Evolutionary conservation across 257 asterid genomes (phyloP).

Genomic region (Echites panduratus): DNA sequence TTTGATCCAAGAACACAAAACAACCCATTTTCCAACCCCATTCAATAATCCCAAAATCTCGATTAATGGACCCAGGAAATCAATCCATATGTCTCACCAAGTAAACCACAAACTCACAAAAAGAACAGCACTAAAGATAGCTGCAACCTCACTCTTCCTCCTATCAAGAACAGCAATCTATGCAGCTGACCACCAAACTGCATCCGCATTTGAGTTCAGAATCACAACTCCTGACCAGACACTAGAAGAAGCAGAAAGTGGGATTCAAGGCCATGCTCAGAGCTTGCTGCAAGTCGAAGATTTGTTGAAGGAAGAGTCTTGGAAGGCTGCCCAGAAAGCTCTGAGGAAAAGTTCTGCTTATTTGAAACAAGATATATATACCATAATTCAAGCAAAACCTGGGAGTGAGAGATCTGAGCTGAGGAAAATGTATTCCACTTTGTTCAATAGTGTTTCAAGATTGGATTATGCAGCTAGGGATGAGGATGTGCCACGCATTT

Average conservation of each 20-base stretch:
- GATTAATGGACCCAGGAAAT: conserved; percentile 12
- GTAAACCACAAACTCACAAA: conserved; percentile 15
- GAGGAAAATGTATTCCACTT: conserved; percentile 41
- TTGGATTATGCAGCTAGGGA: conserved; percentile 78
- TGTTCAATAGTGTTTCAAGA: conserved; percentile 50
- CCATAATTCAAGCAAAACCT: conserved; percentile 53
- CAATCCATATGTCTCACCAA: conserved; percentile 17
- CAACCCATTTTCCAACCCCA: conserved; percentile 7
- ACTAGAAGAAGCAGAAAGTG: conserved; percentile 48
- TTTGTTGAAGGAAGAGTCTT: conserved; percentile 38
- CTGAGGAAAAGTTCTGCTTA: conserved; percentile 46
- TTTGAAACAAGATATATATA: conserved; percentile 62
- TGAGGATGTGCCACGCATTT: conserved; percentile 41
- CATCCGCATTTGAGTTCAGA: conserved; percentile 47
- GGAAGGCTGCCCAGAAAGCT: conserved; percentile 57
- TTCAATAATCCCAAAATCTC: conserved; percentile 11
- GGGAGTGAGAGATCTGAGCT: conserved; percentile 43
- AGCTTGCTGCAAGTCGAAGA: conserved; percentile 41
- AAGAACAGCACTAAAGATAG: conserved; percentile 24
- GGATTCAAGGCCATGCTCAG: conserved; percentile 35
- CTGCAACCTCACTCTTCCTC: conserved; percentile 17
- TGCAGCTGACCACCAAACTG: neutral
- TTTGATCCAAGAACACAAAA: conserved; percentile 18
- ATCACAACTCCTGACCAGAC: conserved; percentile 65
- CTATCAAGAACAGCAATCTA: neutral